Conservation (phyloP, 441 rosid genomes). For the Adansonia rubrostipa region DNA sequence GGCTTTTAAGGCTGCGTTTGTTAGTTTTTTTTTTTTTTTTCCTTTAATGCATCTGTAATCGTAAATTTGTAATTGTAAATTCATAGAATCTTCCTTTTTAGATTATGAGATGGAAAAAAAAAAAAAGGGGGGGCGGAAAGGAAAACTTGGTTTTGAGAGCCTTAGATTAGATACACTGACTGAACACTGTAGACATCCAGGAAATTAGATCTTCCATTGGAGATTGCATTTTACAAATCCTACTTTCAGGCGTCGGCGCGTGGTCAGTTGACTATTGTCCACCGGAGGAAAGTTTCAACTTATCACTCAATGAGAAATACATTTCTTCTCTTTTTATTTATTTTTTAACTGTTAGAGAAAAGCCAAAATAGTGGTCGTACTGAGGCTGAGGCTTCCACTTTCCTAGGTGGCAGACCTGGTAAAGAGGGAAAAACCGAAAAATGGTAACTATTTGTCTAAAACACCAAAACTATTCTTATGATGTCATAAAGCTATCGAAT, state of each 20-base stretch:
- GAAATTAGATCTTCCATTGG: conserved; percentile 13
- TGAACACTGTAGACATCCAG: conserved; percentile 13
- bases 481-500: neutral
- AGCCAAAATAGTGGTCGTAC: neutral
- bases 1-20: conserved; percentile 22
- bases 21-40: neutral
- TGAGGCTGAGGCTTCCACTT: neutral
- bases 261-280: neutral
- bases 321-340: no score
- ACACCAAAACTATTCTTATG: neutral
- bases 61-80: conserved; percentile 9
- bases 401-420: neutral
- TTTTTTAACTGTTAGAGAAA: neutral
- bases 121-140: neutral
- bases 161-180: conserved; percentile 18
- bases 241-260: conserved; percentile 24
- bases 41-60: conserved; percentile 9
- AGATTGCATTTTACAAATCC: conserved; percentile 12
- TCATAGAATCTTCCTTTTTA: conserved; percentile 22
- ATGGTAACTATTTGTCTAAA: neutral
- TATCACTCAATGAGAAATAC: no score
- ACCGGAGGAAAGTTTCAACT: neutral
- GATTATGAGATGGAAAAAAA: neutral
- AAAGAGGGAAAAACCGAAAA: conserved; percentile 7
- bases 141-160: conserved; percentile 17